Conservation (phyloP, 2,329 filamentous ascomycete genomes). For the Neonectria coccinea region DNA sequence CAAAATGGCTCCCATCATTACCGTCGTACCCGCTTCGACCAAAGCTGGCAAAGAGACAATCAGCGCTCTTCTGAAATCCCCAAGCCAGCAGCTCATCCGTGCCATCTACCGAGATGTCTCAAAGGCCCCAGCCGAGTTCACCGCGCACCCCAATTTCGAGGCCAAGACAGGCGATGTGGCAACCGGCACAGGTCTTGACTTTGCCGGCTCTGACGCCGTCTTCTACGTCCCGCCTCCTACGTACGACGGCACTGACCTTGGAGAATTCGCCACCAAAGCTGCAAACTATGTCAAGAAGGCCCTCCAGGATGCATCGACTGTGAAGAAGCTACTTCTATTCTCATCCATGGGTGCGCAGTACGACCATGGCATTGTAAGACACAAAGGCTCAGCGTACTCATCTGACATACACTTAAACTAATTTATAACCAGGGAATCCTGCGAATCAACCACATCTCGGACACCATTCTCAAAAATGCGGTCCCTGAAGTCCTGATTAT, state of each 20-base stretch:
- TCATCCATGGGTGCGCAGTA: constrained; percentile 49
- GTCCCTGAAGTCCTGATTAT: constrained; percentile 37
- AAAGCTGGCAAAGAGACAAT: constrained; percentile 49
- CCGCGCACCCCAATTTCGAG: constrained; percentile 43
- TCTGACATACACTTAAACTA: not conserved
- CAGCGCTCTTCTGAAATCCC: constrained; percentile 40
- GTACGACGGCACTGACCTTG: constrained; percentile 41
- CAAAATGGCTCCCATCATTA: constrained; percentile 48
- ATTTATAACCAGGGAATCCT: constrained; percentile 42
- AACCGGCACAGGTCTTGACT: constrained; percentile 43
- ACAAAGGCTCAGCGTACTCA: not conserved
- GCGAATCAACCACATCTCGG: constrained; percentile 39
- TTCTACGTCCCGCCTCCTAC: constrained; percentile 51
- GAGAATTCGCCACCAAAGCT: constrained; percentile 40
- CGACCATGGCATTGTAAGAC: constrained; percentile 46
- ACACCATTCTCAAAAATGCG: constrained; percentile 35
- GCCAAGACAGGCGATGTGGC: constrained; percentile 48
- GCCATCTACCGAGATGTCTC: constrained; percentile 48
- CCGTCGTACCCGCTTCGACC: constrained; percentile 50
- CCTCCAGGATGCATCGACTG: constrained; percentile 27
- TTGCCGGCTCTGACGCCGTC: constrained; percentile 46
- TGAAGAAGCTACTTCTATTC: constrained; percentile 42
- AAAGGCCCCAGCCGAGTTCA: constrained; percentile 48
- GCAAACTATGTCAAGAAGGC: constrained; percentile 43
- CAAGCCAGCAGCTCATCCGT: constrained; percentile 37